Evolutionary conservation across 805 yeast genomes (phyloP).

Genomic region (Zygoascus flipseniorum): DNA sequence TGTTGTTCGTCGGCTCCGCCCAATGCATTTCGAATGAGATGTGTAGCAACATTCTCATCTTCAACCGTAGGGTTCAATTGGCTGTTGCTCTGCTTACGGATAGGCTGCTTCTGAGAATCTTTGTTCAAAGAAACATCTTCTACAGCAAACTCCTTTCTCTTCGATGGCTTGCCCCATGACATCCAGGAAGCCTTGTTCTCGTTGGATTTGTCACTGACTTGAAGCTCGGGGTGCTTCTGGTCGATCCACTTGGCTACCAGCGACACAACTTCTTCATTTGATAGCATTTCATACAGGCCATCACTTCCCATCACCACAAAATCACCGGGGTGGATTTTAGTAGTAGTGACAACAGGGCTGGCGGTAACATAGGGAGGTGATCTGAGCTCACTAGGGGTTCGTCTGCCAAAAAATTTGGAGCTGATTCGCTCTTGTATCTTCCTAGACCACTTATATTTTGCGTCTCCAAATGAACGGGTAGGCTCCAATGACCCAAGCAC

Average conservation of each 20-base stretch:
- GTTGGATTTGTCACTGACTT: not conserved
- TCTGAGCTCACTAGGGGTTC: slow-evolving; percentile 53
- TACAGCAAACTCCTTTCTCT: slow-evolving; percentile 16
- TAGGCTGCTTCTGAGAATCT: slow-evolving; percentile 58
- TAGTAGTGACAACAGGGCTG: slow-evolving; percentile 82
- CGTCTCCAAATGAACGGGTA: slow-evolving; percentile 94
- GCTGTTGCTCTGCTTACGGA: slow-evolving; percentile 36
- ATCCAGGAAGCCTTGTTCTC: slow-evolving; percentile 1
- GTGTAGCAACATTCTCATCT: slow-evolving; percentile 88
- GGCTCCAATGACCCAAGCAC: slow-evolving; percentile 92
- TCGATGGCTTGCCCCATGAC: not conserved
- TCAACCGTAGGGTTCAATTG: slow-evolving; percentile 36
- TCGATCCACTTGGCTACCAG: slow-evolving; percentile 93
- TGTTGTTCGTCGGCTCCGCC: slow-evolving; percentile 85
- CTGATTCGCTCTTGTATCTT: slow-evolving; percentile 67
- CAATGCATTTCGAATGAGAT: slow-evolving; percentile 85
- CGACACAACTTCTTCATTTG: slow-evolving; percentile 88
- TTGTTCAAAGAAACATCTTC: slow-evolving; percentile 38
- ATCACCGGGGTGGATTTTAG: slow-evolving; percentile 67
- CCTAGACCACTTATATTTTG: slow-evolving; percentile 77
- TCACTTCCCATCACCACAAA: slow-evolving; percentile 91
- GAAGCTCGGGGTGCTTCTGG: slow-evolving; percentile 37
- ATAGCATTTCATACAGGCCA: slow-evolving; percentile 84
- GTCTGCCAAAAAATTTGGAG: slow-evolving; percentile 71
- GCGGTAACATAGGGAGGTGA: slow-evolving; percentile 98